These are phyloP conservation scores for Tolypocladium sp. DNA, from an alignment of 2,329 filamentous ascomycete species.

Conservation along the genomic window DNA sequence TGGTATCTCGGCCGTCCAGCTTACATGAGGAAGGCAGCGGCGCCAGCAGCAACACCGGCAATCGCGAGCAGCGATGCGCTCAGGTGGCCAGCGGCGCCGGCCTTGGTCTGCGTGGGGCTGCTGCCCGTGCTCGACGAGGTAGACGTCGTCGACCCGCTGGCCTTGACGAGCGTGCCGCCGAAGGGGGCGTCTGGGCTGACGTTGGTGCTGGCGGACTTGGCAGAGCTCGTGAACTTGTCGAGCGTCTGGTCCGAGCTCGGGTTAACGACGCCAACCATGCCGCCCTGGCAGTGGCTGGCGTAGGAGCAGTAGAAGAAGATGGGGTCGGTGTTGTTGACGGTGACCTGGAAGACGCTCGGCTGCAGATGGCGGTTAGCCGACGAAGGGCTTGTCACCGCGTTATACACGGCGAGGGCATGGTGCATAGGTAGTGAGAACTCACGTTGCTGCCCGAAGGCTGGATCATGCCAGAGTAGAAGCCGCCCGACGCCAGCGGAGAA, in stretches of 20 bases:
- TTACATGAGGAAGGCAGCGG: conserved; percentile 1
- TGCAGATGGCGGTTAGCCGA: conserved; percentile 4
- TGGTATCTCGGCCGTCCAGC: not conserved
- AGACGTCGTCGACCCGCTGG: not conserved
- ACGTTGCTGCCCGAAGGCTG: not conserved
- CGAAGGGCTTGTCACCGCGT: too few species aligned
- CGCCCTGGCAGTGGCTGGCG: conserved; percentile 17
- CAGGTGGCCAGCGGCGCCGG: not conserved
- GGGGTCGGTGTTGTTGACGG: conserved; percentile 17
- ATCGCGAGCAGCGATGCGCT: not conserved
- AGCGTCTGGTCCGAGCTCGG: conserved; percentile 11
- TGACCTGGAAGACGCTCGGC: conserved; percentile 12
- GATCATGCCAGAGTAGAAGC: conserved; percentile 9
- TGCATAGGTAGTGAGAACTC: too few species aligned
- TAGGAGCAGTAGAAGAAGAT: conserved; percentile 20
- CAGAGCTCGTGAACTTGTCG: conserved; percentile 6
- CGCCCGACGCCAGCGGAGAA: conserved; percentile 19
- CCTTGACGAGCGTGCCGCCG: conserved; percentile 7
- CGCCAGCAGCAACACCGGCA: not conserved
- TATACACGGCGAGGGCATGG: too few species aligned
- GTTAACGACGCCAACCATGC: conserved; percentile 22
- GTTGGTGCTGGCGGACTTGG: conserved; percentile 3
- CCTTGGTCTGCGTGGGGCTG: not conserved
- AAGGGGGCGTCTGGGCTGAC: conserved; percentile 4
- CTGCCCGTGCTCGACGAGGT: not conserved